Evolutionary conservation across 1,284 basidiomycete species (phyloP), one percentile per base, ranked within the genome.

Genomic region (Moniliophthora roreri): DNA sequence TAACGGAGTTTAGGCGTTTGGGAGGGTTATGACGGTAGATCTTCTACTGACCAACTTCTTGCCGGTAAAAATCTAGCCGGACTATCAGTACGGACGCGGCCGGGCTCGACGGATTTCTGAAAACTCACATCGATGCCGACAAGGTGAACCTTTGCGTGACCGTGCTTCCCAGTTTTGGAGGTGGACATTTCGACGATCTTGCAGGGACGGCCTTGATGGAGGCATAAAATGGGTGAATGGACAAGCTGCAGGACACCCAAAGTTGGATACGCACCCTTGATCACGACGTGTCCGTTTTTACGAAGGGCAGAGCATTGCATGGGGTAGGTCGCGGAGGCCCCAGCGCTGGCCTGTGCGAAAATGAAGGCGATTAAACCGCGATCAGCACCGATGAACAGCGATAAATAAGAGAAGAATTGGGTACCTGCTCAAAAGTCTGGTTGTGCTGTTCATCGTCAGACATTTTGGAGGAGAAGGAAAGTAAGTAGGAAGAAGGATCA

Each of bases 121-220:
- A 48, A 42, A 82, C 91, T 65, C 69, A 95, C 95, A 80, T 99
- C 97, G 71, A 91, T 91, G 71, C 88, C 97, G 68, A 98, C 86
- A 64, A 99, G 84, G 79, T 99, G 94, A 71, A 98, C 96, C 81
- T 99, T 99, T 76, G 97, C 96, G 82, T 99, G 97, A 69, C 96
- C 96, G 83, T 98, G 96, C 87, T 95, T 95, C 63, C 94, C 95
- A 51, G 94, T 97, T 86, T 99, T 99, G 72, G 96, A 99, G 79
- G 97, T 99, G 61, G 95, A 98, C 96, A 99, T 99, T 69, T 95
- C 94, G 66, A 95, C 88, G 76, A 97, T 96, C 84, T 98, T 98
- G 93, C 96, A 99, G 62, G 96, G 96, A 66, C 95, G 89, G 65
- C 88, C 89, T 89, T 61, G 11, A 54, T 41, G 47, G 47, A 45